Conservation (phyloP, 1,139 yeast species). For the Geotrichum europaeum region DNA sequence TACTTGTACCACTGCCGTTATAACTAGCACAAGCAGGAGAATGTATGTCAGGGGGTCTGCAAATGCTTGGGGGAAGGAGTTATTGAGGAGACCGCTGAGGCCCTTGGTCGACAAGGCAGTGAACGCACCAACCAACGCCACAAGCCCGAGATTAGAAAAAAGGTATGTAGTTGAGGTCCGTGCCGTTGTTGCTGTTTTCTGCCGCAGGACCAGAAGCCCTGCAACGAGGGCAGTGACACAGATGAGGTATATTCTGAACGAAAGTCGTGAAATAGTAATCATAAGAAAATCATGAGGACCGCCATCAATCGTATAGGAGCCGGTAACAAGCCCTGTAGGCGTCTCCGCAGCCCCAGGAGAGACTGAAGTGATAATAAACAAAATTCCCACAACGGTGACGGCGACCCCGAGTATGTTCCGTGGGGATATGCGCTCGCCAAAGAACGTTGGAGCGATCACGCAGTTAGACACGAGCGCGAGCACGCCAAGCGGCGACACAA, state of each 20-base stretch:
- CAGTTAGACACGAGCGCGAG: conserved; percentile 42
- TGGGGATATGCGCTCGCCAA: conserved; percentile 35
- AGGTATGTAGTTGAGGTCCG: conserved; percentile 3
- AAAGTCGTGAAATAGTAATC: conserved; percentile 26
- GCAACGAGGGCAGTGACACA: conserved; percentile 24
- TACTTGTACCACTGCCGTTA: conserved; percentile 39
- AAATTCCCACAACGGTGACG: conserved; percentile 38
- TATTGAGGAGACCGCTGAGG: conserved; percentile 34
- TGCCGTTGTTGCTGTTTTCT: neutral
- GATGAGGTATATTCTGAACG: conserved; percentile 28
- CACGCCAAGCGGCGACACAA: conserved; percentile 44
- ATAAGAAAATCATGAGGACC: conserved; percentile 30
- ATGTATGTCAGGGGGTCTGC: conserved; percentile 31
- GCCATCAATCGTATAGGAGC: conserved; percentile 6
- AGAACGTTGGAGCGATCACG: conserved; percentile 42
- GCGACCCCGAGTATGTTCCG: conserved; percentile 38
- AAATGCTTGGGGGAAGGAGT: conserved; percentile 29
- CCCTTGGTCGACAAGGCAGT: conserved; percentile 42
- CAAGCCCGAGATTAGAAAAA: conserved; percentile 33
- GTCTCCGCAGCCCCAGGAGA: conserved; percentile 9
- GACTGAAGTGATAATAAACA: conserved; percentile 36
- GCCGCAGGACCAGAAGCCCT: conserved; percentile 13
- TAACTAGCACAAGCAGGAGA: conserved; percentile 30
- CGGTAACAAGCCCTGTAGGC: conserved; percentile 3
- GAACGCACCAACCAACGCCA: conserved; percentile 42